Evolutionary conservation across 1,284 basidiomycete genomes (phyloP).

Genomic region (Leccinum pseudoinsigne): DNA sequence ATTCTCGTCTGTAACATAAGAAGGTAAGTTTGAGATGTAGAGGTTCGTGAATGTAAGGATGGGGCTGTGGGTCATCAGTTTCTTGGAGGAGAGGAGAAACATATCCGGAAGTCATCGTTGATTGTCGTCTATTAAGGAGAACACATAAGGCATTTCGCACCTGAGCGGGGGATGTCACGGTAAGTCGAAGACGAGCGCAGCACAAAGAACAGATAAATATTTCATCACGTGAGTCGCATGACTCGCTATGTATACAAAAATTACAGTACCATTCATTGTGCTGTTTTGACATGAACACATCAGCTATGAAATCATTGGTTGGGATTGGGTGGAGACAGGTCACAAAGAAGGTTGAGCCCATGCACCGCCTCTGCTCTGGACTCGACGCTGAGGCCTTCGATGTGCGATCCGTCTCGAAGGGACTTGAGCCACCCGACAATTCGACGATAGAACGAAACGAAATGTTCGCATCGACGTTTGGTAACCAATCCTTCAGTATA

Average conservation of each 20-base stretch:
- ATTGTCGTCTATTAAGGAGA: constrained; percentile 24
- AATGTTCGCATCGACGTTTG: background rate
- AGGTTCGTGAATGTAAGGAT: constrained; percentile 81
- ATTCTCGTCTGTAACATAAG: constrained; percentile 70
- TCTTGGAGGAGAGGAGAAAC: constrained; percentile 34
- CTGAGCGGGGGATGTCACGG: too few relatives aligned
- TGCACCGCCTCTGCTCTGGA: background rate
- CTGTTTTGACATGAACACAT: too few relatives aligned
- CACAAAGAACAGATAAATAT: too few relatives aligned
- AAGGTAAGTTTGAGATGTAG: constrained; percentile 72
- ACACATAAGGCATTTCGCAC: background rate
- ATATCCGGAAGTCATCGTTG: constrained; percentile 40
- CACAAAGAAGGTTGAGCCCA: background rate
- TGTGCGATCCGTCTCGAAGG: background rate
- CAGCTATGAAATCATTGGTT: too few relatives aligned
- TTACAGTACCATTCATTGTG: too few relatives aligned
- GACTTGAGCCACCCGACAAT: background rate
- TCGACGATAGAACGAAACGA: background rate
- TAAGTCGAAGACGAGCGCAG: too few relatives aligned
- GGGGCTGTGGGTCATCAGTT: constrained; percentile 39
- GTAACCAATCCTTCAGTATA: background rate
- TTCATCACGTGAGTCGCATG: too few relatives aligned
- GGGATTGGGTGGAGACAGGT: background rate
- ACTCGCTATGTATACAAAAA: too few relatives aligned
- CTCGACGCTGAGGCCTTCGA: background rate